These are phyloP conservation scores for Suaeda aralocaspica DNA, from an alignment of 148 eudicot genomes.

Conservation along the genomic window DNA sequence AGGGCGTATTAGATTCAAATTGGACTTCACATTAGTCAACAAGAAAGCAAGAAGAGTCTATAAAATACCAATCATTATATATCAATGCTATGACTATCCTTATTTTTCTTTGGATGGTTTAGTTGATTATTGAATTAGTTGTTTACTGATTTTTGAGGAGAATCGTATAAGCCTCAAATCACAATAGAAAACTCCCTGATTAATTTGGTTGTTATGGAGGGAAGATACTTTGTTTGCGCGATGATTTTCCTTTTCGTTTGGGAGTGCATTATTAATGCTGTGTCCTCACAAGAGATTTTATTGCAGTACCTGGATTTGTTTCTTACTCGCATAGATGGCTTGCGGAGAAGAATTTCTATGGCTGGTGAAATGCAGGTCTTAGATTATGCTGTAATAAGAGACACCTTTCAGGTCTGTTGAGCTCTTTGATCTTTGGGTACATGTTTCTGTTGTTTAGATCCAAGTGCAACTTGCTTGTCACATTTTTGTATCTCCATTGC, in stretches of 20 bases:
- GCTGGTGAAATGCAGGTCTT: constrained; percentile 51
- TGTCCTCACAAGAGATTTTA: constrained; percentile 15
- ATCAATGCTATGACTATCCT: too few relatives aligned
- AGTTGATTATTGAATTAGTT: too few relatives aligned
- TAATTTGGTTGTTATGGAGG: not conserved
- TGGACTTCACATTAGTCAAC: too few relatives aligned
- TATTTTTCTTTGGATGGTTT: too few relatives aligned
- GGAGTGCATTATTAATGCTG: not conserved
- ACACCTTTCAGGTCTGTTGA: constrained; percentile 68
- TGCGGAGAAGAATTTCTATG: constrained; percentile 69
- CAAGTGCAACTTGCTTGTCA: not conserved
- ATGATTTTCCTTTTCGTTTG: not conserved
- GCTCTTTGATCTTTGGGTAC: constrained; percentile 1
- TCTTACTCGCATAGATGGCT: constrained; percentile 86
- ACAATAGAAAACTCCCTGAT: not conserved
- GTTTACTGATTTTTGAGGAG: too few relatives aligned
- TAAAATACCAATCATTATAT: too few relatives aligned
- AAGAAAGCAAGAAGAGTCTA: too few relatives aligned
- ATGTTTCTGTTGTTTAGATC: constrained; percentile 1
- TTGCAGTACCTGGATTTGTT: constrained; percentile 83
- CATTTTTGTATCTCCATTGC: not conserved
- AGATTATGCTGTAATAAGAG: constrained; percentile 60
- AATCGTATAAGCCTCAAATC: not conserved
- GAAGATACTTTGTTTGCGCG: not conserved
- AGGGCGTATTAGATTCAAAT: too few relatives aligned